Base-by-base conservation (phyloP, 1,284 basidiomycete species). In the Meripilus lineatus region DNA sequence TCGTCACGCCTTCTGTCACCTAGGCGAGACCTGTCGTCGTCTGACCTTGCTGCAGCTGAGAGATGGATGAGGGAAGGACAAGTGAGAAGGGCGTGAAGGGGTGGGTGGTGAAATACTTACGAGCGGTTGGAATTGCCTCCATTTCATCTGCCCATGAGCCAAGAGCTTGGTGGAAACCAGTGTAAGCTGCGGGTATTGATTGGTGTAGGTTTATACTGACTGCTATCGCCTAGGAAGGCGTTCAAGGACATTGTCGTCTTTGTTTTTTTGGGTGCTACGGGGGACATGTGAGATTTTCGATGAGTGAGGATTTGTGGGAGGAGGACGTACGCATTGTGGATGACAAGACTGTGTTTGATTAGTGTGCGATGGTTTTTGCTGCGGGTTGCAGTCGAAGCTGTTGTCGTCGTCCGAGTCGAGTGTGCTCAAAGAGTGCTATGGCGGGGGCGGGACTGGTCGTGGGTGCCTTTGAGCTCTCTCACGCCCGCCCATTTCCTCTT, bases 101-200 rank as follows among this genome's bases (percentile, higher is more conserved):
- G n/a, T n/a, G n/a, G n/a, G n/a, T n/a, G n/a, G n/a, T n/a, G n/a
- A n/a, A n/a, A 23, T 39, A 71, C 92, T 72, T 67, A 94, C 93
- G 93, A 60, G 90, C 92, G 55, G 80, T 84, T 20, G 93, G 93
- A 48, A 96, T 74, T 33, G 76, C 59, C 50, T 94, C 92, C 89
- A 94, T 92, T 65, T 95, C 93, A 63, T 95, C 93, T n/a, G 93
- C 93, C 93, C 93, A 96, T 60, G 89, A 93, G 59, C 91, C 91
- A 44, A 89, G 69, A 48, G 80, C 88, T 90, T n/a, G n/a, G n/a
- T n/a, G n/a, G n/a, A n/a, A 50, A 42, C 49, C 7, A 34, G 17
- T 5, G 25, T 40, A 48, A 32, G 38, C 13, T 18, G 28, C 13
- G n/a, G 21, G 14, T 18, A 7, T 14, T 10, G 38, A 18, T 20